Evolutionary conservation across 2,329 filamentous ascomycete species (phyloP).

Genomic region (Fusarium chaquense): DNA sequence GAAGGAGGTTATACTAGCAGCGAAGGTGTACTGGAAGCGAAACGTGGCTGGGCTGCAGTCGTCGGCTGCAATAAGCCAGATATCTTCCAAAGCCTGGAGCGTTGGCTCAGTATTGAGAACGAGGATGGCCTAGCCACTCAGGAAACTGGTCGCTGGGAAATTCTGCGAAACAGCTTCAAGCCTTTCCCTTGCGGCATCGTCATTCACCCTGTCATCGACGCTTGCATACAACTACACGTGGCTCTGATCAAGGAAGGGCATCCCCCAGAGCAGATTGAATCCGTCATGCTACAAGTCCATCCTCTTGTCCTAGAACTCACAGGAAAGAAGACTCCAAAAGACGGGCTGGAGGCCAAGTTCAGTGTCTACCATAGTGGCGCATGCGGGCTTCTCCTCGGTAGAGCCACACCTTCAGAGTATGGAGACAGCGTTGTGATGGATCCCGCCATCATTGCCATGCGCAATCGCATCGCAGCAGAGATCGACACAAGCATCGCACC

Average conservation of each 20-base stretch:
- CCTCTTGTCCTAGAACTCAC: constrained; percentile 2
- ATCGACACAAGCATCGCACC: not conserved
- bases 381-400: constrained; percentile 2
- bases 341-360: constrained; percentile 7
- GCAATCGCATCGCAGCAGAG: not conserved
- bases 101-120: not conserved
- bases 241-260: not conserved
- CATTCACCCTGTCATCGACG: not conserved
- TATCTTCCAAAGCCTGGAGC: not conserved
- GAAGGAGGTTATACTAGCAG: constrained; percentile 10
- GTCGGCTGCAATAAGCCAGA: not conserved
- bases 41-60: constrained; percentile 4
- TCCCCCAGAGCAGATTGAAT: not conserved
- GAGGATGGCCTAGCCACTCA: not conserved
- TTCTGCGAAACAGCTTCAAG: constrained; percentile 8
- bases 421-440: not conserved
- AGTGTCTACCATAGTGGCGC: constrained; percentile 16
- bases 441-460: not conserved
- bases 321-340: constrained; percentile 1
- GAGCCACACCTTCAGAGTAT: not conserved
- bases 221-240: not conserved
- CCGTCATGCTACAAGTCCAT: not conserved
- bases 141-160: not conserved
- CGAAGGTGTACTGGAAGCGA: not conserved
- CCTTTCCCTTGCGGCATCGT: constrained; percentile 1